Evolutionary conservation across 2,329 filamentous ascomycete species (phyloP).

Genomic region (Neofusicoccum umdonicola): DNA sequence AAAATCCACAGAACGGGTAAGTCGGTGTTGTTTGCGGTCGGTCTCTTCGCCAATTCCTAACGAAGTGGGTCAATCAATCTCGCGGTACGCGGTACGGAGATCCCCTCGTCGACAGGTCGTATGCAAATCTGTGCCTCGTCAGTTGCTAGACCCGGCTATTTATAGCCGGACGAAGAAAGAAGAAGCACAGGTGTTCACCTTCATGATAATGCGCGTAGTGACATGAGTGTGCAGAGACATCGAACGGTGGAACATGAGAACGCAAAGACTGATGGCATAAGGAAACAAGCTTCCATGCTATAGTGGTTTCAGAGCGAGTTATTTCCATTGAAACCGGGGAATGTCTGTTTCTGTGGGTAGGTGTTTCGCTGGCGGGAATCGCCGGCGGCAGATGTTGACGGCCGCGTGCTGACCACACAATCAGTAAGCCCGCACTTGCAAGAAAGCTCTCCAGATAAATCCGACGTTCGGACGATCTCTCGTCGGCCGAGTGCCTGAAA

Average conservation of each 20-base stretch:
- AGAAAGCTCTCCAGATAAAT: neutral
- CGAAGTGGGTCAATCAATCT: slow-evolving; percentile 6
- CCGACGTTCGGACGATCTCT: neutral
- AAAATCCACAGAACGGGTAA: neutral
- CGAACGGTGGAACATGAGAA: neutral
- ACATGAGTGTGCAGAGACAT: neutral
- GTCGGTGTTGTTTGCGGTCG: neutral
- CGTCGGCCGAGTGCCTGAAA: neutral
- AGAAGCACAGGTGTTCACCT: neutral
- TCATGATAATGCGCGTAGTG: neutral
- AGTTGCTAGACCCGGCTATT: neutral
- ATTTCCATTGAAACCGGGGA: neutral
- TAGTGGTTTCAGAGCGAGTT: no score
- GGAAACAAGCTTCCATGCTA: neutral
- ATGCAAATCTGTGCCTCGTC: neutral
- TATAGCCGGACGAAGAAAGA: neutral
- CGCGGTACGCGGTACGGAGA: neutral
- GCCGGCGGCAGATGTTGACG: neutral
- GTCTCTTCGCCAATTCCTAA: neutral
- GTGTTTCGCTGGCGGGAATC: neutral
- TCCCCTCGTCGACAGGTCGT: neutral
- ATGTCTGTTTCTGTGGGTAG: neutral
- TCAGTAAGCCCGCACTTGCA: neutral
- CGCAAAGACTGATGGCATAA: neutral
- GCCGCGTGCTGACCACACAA: neutral